Evolutionary conservation across 2,329 filamentous ascomycete genomes (phyloP).

Genomic region (Talaromyces sp.): DNA sequence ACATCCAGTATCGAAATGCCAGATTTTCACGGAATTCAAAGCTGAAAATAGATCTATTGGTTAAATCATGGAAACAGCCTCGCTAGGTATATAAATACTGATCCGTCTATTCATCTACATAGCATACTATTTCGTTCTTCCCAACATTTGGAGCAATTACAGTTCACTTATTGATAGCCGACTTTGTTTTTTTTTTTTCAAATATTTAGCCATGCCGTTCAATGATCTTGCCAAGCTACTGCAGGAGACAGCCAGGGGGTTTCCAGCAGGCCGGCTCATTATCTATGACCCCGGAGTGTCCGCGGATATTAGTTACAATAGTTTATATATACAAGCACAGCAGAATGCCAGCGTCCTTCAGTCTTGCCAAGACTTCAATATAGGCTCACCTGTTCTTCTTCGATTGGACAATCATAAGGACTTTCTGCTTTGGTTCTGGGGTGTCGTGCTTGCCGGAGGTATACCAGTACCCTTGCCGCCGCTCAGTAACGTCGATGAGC

Average conservation of each 20-base stretch:
- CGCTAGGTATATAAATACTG: neutral
- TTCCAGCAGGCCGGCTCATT: neutral
- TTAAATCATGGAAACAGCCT: neutral
- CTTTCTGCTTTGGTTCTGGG: conserved; percentile 34
- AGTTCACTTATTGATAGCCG: neutral
- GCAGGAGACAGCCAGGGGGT: neutral
- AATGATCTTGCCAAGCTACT: neutral
- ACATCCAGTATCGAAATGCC: neutral
- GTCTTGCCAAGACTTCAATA: neutral
- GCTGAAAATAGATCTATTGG: neutral
- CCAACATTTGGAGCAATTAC: neutral
- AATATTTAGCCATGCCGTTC: neutral
- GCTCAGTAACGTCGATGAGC: conserved; percentile 20
- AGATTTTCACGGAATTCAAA: neutral
- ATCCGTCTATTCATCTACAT: neutral
- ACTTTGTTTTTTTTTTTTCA: neutral
- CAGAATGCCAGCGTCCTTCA: neutral
- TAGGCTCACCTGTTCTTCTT: neutral
- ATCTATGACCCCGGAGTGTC: neutral
- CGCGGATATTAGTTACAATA: neutral
- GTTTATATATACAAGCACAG: neutral
- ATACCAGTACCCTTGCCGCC: conserved; percentile 28
- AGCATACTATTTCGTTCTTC: neutral
- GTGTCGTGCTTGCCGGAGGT: conserved; percentile 24
- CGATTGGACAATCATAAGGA: conserved; percentile 29